Percentiles rank a stretch among this genome's conserved stretches.
These are phyloP conservation scores for Aristolochia californica DNA, from an alignment of 164 flowering plant genomes.

Conservation along the genomic window DNA sequence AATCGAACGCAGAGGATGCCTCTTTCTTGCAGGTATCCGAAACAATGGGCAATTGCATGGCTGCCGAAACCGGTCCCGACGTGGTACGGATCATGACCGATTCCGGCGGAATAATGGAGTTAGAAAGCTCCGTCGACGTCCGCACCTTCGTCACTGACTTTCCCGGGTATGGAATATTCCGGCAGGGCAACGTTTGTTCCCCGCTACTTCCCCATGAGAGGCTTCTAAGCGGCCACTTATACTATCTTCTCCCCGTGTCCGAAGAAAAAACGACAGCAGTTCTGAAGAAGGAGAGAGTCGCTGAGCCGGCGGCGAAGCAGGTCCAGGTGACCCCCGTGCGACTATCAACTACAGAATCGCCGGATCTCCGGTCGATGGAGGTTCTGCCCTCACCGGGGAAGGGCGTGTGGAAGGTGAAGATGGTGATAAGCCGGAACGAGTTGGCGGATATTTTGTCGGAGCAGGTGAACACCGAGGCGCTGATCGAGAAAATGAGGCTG, in stretches of 20 bases:
- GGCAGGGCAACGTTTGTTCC: slow-evolving; percentile 15
- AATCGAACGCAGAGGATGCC: background rate
- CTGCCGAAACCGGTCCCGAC: slow-evolving; percentile 5
- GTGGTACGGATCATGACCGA: slow-evolving; percentile 30
- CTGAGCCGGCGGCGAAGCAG: slow-evolving; percentile 1
- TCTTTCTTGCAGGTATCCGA: background rate
- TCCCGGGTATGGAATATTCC: slow-evolving; percentile 46
- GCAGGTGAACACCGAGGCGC: slow-evolving; percentile 46
- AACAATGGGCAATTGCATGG: slow-evolving; percentile 50
- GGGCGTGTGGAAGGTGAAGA: slow-evolving; percentile 63
- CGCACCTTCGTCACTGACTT: slow-evolving; percentile 19
- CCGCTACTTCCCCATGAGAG: slow-evolving; percentile 25
- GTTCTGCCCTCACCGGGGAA: slow-evolving; percentile 37
- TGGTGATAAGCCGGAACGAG: slow-evolving; percentile 43
- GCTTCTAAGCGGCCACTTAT: slow-evolving; percentile 27
- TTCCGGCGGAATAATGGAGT: slow-evolving; percentile 31
- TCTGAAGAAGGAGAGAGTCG: background rate
- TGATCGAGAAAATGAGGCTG: slow-evolving; percentile 55
- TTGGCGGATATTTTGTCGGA: slow-evolving; percentile 53
- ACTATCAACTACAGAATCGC: slow-evolving; percentile 11
- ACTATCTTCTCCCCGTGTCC: slow-evolving; percentile 40
- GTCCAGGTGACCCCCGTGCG: slow-evolving; percentile 9
- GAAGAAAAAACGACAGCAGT: background rate
- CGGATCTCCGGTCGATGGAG: slow-evolving; percentile 19
- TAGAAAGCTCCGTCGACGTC: slow-evolving; percentile 31